Evolutionary conservation across 1,139 yeast genomes (phyloP), one percentile per base, ranked within the genome.

Genomic region (Geotrichum australiense): DNA sequence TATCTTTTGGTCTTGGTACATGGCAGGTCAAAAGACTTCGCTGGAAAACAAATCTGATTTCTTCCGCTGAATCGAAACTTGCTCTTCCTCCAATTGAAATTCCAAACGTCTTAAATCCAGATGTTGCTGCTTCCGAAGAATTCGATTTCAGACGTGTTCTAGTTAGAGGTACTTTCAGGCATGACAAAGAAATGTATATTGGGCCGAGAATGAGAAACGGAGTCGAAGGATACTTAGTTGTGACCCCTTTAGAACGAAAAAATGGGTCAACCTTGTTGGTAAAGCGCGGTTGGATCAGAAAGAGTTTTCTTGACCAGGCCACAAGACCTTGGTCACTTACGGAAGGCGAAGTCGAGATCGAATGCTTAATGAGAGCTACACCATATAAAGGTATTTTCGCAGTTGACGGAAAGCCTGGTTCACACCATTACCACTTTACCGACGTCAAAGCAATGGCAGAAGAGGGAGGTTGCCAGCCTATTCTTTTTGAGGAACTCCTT

Each of bases 271-370:
- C 51, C 20, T 66, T 89, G 21, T 68, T 91, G 44, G 73, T 91
- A 25, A 94, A 86, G 60, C 74, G 99, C 52, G 99, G 99, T 5
- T 91, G 97, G 95, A 78, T 91, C 36, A 68, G 76, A 25, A 86
- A 82, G 52, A 81, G 78, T 14, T 77, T 76, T 51, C 80, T 82
- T 4, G 68, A 77, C 21, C 94, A 93, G 24, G 63, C 68, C 8
- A 64, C 69, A 5, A 73, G 98, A 53, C 54, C 70, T 73, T 35
- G 89, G 75, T 78, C 93, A 1, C 57, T 80, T 45, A 95, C 95
- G 1, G 65, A 70, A 48, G 94, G 89, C 7, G 81, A 76, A 46
- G 82, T 85, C 36, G 79, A 78, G 39, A 67, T 89, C 29, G 78
- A 73, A 49, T 87, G 94, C 43, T 64, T 86, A 51, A 74, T 89